These are phyloP conservation scores for Macaranga tanarius DNA, from an alignment of 441 rosid genomes.

Conservation along the genomic window DNA sequence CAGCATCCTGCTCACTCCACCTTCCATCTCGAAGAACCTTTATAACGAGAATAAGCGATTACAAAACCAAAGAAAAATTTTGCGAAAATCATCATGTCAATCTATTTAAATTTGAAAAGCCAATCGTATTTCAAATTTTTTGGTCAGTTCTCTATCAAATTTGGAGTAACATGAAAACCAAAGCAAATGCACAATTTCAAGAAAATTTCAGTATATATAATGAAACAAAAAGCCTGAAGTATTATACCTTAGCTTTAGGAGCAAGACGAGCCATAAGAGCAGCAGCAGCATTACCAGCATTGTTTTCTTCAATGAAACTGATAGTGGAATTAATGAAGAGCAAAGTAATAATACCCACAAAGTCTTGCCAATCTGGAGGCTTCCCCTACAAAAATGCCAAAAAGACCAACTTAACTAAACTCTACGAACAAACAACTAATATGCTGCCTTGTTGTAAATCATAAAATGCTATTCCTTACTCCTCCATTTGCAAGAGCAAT, in stretches of 20 bases:
- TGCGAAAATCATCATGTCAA: background rate
- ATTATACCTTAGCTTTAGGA: slow-evolving; percentile 86
- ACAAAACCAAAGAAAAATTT: slow-evolving; percentile 10
- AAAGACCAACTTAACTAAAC: background rate
- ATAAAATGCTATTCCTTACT: slow-evolving; percentile 42
- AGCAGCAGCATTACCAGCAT: slow-evolving; percentile 96
- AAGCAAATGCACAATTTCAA: background rate
- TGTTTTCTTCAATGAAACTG: slow-evolving; percentile 93
- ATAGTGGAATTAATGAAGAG: slow-evolving; percentile 89
- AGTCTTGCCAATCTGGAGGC: slow-evolving; percentile 99
- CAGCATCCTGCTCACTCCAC: slow-evolving; percentile 90
- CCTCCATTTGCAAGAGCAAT: slow-evolving; percentile 99
- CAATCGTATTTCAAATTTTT: background rate
- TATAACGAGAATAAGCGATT: slow-evolving; percentile 23
- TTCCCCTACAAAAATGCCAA: slow-evolving; percentile 50
- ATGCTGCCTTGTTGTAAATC: background rate
- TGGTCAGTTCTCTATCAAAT: slow-evolving; percentile 6
- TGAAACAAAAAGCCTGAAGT: background rate
- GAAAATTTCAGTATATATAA: background rate
- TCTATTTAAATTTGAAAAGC: background rate
- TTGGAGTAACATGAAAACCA: background rate
- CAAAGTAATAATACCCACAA: slow-evolving; percentile 84
- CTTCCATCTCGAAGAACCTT: slow-evolving; percentile 94
- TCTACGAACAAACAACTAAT: background rate
- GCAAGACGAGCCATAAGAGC: slow-evolving; percentile 98